phyloP scores from a whole-genome alignment of 176 grass and related monocot genomes.

The Pharus latifolius region DNA sequence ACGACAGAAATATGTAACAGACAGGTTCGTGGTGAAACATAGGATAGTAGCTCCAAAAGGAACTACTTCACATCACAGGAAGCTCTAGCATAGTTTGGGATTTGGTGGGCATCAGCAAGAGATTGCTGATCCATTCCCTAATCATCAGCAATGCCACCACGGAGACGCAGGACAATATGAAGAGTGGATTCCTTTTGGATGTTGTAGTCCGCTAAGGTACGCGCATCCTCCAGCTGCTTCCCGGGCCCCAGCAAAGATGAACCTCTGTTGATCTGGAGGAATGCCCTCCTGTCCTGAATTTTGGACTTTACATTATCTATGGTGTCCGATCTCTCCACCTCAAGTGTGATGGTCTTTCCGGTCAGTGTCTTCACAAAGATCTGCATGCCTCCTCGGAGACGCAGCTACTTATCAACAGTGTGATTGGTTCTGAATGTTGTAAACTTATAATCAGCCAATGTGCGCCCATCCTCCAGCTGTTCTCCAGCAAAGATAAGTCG shows the following conservation, averaged over 20 bases:
- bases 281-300: slow-evolving; percentile 20
- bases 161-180: slow-evolving; percentile 4
- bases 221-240: slow-evolving; percentile 19
- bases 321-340: slow-evolving; percentile 15
- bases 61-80: too few species aligned
- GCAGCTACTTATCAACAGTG: neutral
- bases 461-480: slow-evolving; percentile 9
- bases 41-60: too few species aligned
- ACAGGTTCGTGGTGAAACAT: too few species aligned
- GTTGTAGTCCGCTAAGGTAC: slow-evolving; percentile 18
- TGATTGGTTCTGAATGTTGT: slow-evolving; percentile 26
- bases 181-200: slow-evolving; percentile 31
- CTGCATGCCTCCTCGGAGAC: slow-evolving; percentile 9
- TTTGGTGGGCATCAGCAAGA: too few species aligned
- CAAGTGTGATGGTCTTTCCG: slow-evolving; percentile 20
- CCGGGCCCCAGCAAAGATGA: slow-evolving; percentile 19
- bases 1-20: too few species aligned
- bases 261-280: neutral
- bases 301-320: slow-evolving; percentile 23
- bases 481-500: slow-evolving; percentile 19
- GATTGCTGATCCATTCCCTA: too few species aligned
- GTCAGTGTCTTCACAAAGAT: slow-evolving; percentile 18
- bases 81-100: too few species aligned
- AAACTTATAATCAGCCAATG: slow-evolving; percentile 19
- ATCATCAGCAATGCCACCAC: slow-evolving; percentile 34